Conservation (phyloP, 106 monocot species). For the Dioscorea alata region DNA sequence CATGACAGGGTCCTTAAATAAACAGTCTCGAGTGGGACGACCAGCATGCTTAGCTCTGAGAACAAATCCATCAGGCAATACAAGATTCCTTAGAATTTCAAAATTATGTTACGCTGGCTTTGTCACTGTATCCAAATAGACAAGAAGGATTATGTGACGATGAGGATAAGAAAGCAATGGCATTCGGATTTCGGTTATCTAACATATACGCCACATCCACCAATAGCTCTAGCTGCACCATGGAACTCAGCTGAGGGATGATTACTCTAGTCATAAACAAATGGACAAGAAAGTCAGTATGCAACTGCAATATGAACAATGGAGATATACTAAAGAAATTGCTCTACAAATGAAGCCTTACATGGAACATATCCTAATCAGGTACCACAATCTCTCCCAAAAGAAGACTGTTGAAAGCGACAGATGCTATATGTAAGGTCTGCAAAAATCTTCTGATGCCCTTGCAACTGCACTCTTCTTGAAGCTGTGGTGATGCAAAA, state of each 20-base stretch:
- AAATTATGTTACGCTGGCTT: conserved; percentile 36
- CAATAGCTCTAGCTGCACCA: conserved; percentile 37
- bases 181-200: conserved; percentile 11
- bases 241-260: conserved; percentile 28
- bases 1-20: conserved; percentile 38
- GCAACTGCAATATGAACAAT: not conserved
- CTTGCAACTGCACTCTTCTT: conserved; percentile 24
- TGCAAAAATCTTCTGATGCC: conserved; percentile 40
- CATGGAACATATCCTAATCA: conserved; percentile 38
- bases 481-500: conserved; percentile 10
- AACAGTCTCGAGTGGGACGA: conserved; percentile 34
- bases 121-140: conserved; percentile 20
- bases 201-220: conserved; percentile 39
- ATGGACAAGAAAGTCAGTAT: not conserved
- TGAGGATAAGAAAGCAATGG: not conserved
- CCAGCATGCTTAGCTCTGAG: conserved; percentile 32
- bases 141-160: not conserved
- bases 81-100: conserved; percentile 26
- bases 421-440: conserved; percentile 33
- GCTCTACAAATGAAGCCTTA: conserved; percentile 1
- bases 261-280: conserved; percentile 12
- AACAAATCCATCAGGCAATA: conserved; percentile 38
- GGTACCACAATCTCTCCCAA: conserved; percentile 30
- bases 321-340: not conserved
- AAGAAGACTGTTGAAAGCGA: conserved; percentile 30